Percentiles rank a stretch among this genome's conserved stretches.
phyloP scores from a whole-genome alignment of 495 filamentous ascomycete species.

The Glarea lozoyensis region DNA sequence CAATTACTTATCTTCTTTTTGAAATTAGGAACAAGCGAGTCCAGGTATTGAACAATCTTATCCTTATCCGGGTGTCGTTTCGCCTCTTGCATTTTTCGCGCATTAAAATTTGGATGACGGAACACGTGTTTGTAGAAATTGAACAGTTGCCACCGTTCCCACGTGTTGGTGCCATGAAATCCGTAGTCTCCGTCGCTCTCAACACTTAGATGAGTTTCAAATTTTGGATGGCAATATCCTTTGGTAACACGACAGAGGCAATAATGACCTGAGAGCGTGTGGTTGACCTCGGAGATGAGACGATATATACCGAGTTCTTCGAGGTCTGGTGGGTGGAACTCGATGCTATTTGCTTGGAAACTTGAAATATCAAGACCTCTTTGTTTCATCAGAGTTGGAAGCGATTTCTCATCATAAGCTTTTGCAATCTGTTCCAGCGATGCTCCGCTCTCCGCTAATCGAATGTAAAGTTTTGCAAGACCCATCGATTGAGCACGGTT shows the following conservation, averaged over 20 bases:
- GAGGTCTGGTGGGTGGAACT: constrained; percentile 3
- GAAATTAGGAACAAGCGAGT: constrained; percentile 6
- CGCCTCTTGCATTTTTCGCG: constrained; percentile 1
- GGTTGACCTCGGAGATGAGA: constrained; percentile 6
- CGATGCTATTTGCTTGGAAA: constrained; percentile 5
- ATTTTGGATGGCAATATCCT: constrained; percentile 7
- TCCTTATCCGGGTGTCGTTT: not conserved
- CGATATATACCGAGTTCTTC: constrained; percentile 5
- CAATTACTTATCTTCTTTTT: not conserved
- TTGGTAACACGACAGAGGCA: constrained; percentile 2
- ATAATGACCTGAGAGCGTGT: constrained; percentile 7
- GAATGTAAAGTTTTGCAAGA: constrained; percentile 2
- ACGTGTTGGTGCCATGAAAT: constrained; percentile 5
- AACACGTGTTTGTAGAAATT: constrained; percentile 7
- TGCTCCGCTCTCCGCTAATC: not conserved
- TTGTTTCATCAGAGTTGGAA: constrained; percentile 3
- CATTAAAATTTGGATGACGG: not conserved
- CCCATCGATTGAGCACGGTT: not conserved
- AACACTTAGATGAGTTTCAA: constrained; percentile 7
- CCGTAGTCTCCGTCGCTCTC: constrained; percentile 4
- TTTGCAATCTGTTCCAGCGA: constrained; percentile 2
- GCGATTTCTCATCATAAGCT: constrained; percentile 2
- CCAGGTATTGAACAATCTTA: constrained; percentile 1
- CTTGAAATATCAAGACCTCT: constrained; percentile 5
- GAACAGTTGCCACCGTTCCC: constrained; percentile 6